Evolutionary conservation across 2,329 filamentous ascomycete genomes (phyloP), one percentile per base, ranked within the genome.

Genomic region (Aspergillus niger): DNA sequence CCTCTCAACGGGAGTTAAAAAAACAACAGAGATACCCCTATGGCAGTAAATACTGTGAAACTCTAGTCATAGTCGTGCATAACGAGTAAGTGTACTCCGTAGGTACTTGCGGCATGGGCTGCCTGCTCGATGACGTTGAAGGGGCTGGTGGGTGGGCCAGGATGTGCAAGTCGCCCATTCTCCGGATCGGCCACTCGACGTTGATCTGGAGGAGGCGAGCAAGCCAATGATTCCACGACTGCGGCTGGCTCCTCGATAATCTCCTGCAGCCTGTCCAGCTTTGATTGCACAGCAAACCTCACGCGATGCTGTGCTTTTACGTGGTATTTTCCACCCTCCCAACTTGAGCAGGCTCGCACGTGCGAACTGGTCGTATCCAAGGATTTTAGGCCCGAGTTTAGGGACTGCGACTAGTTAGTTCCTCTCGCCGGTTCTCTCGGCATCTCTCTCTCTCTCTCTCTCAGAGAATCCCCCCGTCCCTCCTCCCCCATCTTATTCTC

Each of bases 101-200:
- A 17, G 32, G 15, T 24, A 38, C 17, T 38, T 32, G 38, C 26
- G 17, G 47, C 32, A 48, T 32, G 22, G 28, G 17, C 28, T 15
- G 32, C n/a, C 41, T 60, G 64, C 54, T 58, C 32, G 58, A 63
- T 66, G 64, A 65, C 63, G 64, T 66, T 61, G 54, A 30, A 52
- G 26, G 49, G 41, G 53, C 52, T 30, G 56, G 52, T 47, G 59
- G 38, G 51, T 50, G 52, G 51, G 13, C 28, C 26, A 44, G 43
- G 38, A 24, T 32, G 55, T 36, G 26, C 13, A 28, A 57, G 54
- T 22, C 24, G 48, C 17, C 44, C 41, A 48, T 24, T 44, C 38
- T 28, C 38, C 32, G 48, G 59, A 61, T 55, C 59, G 54, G 24
- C 30, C 13, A 43, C 32, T 36, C 28, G 36, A 43, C 36, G 36